A percentile compares a stretch with the other conserved stretches of the same genome.
Evolutionary conservation across 495 filamentous ascomycete species (phyloP).

Genomic region (Diplogelasinospora grovesii): DNA sequence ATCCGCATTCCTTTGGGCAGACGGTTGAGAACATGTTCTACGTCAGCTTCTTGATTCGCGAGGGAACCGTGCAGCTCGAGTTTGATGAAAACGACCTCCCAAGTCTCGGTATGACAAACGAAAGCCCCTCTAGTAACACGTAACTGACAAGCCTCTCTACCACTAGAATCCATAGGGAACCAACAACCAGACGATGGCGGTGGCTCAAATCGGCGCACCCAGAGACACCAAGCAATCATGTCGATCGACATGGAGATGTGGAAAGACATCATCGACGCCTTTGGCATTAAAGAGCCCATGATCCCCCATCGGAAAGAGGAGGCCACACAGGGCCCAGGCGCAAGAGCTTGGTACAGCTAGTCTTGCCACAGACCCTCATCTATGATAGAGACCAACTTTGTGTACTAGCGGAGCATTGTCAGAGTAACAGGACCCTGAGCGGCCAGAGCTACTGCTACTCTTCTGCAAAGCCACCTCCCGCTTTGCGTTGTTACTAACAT

Average conservation of each 20-base stretch:
- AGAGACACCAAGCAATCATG: conserved; percentile 78
- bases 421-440: too few species aligned
- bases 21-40: conserved; percentile 98
- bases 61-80: conserved; percentile 64
- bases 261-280: conserved; percentile 65
- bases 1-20: conserved; percentile 86
- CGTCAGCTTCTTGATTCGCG: conserved; percentile 85
- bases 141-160: too few species aligned
- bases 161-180: too few species aligned
- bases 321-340: conserved; percentile 44
- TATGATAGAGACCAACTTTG: too few species aligned
- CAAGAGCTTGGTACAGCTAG: conserved; percentile 72
- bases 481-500: too few species aligned
- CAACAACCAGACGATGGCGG: too few species aligned
- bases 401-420: too few species aligned
- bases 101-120: conserved; percentile 64
- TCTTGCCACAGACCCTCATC: too few species aligned
- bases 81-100: conserved; percentile 61
- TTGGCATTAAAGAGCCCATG: conserved; percentile 66
- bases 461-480: too few species aligned
- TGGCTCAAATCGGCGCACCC: conserved; percentile 31
- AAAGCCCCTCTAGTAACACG: too few species aligned
- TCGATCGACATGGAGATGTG: conserved; percentile 77
- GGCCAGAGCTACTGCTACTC: too few species aligned
- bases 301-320: conserved; percentile 76